These are phyloP conservation scores for Melaleuca quinquenervia DNA, from an alignment of 345 rosid genomes.

Conservation along the genomic window DNA sequence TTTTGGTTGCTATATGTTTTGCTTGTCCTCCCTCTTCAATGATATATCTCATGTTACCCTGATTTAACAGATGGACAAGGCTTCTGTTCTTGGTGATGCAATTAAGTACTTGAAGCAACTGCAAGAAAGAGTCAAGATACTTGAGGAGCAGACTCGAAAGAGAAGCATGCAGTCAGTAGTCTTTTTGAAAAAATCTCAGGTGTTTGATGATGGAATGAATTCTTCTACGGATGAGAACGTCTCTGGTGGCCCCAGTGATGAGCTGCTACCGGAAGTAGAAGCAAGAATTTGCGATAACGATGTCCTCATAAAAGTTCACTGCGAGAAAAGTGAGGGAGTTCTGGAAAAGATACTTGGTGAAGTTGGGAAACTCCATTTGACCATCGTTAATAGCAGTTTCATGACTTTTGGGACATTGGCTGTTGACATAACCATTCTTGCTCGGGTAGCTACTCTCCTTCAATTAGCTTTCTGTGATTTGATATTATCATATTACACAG, in stretches of 20 bases:
- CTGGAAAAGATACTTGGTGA: slow-evolving; percentile 48
- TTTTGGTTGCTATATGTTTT: not conserved
- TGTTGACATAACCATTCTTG: slow-evolving; percentile 58
- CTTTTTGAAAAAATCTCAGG: slow-evolving; percentile 57
- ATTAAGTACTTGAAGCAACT: slow-evolving; percentile 72
- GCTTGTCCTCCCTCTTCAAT: not conserved
- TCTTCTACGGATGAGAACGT: slow-evolving; percentile 15
- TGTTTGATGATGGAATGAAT: slow-evolving; percentile 29
- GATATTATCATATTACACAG: not conserved
- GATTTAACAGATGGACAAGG: slow-evolving; percentile 67
- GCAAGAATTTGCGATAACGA: slow-evolving; percentile 55
- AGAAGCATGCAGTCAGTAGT: slow-evolving; percentile 60
- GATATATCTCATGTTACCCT: not conserved
- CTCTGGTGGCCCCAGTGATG: slow-evolving; percentile 15
- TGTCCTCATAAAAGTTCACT: slow-evolving; percentile 66
- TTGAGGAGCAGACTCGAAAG: slow-evolving; percentile 60
- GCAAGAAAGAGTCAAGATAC: slow-evolving; percentile 59
- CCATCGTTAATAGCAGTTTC: slow-evolving; percentile 45
- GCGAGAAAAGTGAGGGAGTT: slow-evolving; percentile 61
- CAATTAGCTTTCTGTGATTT: not conserved
- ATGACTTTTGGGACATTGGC: slow-evolving; percentile 60
- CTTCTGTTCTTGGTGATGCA: slow-evolving; percentile 87
- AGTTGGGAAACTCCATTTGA: slow-evolving; percentile 48
- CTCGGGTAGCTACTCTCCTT: slow-evolving; percentile 39
- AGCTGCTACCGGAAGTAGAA: slow-evolving; percentile 66